These are phyloP conservation scores for Tulasnella sp. DNA, from an alignment of 768 basidiomycete species.

Conservation along the genomic window DNA sequence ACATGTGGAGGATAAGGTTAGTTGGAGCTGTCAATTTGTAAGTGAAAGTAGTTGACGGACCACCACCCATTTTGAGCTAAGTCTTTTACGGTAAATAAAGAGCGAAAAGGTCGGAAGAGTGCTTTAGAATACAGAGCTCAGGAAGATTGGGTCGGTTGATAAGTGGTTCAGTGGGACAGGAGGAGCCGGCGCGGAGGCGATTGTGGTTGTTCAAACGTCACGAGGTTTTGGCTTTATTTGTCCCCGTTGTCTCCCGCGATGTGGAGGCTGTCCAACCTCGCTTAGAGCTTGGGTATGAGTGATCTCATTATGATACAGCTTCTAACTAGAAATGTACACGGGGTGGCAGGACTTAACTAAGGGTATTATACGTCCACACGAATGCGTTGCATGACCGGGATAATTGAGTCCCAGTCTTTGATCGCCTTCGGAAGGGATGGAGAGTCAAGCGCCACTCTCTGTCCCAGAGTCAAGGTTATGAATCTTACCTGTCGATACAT, in stretches of 20 bases:
- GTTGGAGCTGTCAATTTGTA: background rate
- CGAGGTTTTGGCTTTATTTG: conserved; percentile 1
- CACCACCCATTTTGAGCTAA: conserved; percentile 87
- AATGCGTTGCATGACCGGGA: conserved; percentile 91
- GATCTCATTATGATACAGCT: background rate
- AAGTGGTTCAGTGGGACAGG: background rate
- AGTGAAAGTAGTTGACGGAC: conserved; percentile 40
- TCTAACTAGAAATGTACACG: background rate
- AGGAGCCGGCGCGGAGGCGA: background rate
- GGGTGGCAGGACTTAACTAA: background rate
- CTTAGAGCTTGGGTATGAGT: background rate
- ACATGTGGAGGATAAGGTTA: background rate
- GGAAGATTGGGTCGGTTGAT: background rate
- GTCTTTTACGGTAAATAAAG: background rate
- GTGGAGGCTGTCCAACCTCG: too few relatives aligned
- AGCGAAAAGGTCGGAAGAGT: conserved; percentile 9
- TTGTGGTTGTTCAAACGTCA: conserved; percentile 18
- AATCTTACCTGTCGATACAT: background rate
- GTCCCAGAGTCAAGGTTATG: background rate
- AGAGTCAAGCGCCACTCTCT: background rate
- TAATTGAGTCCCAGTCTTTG: conserved; percentile 97
- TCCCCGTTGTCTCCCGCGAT: background rate
- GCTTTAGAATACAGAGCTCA: background rate
- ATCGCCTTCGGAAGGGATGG: conserved; percentile 68
- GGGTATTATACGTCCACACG: conserved; percentile 76